phyloP scores from a whole-genome alignment of 202 grass and related monocot species.

The Zizania palustris region DNA sequence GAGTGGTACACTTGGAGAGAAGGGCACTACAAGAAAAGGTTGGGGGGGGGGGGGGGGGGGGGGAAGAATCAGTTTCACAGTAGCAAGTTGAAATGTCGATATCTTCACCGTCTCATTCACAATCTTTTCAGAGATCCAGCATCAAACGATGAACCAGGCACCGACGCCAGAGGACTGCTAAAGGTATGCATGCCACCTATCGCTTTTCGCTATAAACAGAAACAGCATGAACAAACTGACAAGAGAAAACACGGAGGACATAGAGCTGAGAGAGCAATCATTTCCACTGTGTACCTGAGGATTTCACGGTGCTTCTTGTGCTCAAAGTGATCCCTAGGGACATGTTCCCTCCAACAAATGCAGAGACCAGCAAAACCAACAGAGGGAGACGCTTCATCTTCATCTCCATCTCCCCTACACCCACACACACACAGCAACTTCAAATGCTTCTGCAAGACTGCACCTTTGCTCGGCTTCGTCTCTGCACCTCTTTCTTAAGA shows the following conservation, averaged over 20 bases:
- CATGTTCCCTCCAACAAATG: slow-evolving; percentile 36
- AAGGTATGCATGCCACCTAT: background rate
- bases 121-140: background rate
- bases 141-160: slow-evolving; percentile 1
- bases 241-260: background rate
- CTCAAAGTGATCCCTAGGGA: slow-evolving; percentile 6
- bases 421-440: background rate
- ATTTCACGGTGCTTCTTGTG: background rate
- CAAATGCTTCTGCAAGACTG: background rate
- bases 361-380: slow-evolving; percentile 31
- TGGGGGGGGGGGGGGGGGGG: too few relatives aligned
- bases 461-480: slow-evolving; percentile 22
- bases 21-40: background rate
- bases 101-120: background rate
- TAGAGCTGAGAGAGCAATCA: background rate
- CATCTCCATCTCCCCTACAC: background rate
- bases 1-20: background rate
- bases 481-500: too few relatives aligned
- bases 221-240: slow-evolving; percentile 5
- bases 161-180: background rate
- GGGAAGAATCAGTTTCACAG: background rate
- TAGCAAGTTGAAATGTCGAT: background rate
- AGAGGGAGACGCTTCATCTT: slow-evolving; percentile 19
- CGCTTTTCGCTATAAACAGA: background rate
- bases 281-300: slow-evolving; percentile 22